phyloP scores from a whole-genome alignment of 192 early-diverging fungal genomes.

The Chytriomyces confervae region DNA sequence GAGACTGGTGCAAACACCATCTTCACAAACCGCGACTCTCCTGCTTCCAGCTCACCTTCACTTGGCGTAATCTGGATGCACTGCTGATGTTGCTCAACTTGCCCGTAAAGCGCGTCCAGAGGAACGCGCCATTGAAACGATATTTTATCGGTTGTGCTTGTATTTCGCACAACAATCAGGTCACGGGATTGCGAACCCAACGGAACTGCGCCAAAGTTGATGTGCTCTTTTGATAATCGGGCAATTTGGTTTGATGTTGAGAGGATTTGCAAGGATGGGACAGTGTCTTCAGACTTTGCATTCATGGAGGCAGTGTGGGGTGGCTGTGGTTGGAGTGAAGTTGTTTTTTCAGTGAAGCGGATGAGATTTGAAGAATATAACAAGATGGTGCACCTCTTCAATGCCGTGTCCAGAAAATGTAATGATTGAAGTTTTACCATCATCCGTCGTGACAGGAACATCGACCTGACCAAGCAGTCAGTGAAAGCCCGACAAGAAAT shows the following conservation, averaged over 20 bases:
- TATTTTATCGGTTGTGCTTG: conserved; percentile 26
- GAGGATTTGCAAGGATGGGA: conserved; percentile 48
- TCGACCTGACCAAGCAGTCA: conserved; percentile 40
- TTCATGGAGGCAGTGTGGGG: conserved; percentile 15
- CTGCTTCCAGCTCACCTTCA: conserved; percentile 38
- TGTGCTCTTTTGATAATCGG: conserved; percentile 48
- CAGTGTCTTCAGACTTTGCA: conserved; percentile 41
- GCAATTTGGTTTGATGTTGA: conserved; percentile 49
- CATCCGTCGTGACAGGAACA: conserved; percentile 52
- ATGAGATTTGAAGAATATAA: not conserved
- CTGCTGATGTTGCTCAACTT: no score
- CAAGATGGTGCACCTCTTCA: conserved; percentile 25
- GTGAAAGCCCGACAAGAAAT: conserved; percentile 5
- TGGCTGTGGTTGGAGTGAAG: not conserved
- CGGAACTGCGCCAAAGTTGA: conserved; percentile 60
- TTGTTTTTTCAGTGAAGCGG: not conserved
- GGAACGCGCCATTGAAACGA: conserved; percentile 21
- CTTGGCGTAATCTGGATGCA: conserved; percentile 45
- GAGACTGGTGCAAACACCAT: conserved; percentile 44
- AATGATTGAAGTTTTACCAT: conserved; percentile 55
- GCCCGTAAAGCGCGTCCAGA: no score
- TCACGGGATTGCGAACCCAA: conserved; percentile 44
- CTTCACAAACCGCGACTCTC: conserved; percentile 53
- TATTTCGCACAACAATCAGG: conserved; percentile 53
- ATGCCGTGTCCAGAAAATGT: conserved; percentile 55